Evolutionary conservation across 2,329 filamentous ascomycete species (phyloP).

Genomic region (Colletotrichum musicola): DNA sequence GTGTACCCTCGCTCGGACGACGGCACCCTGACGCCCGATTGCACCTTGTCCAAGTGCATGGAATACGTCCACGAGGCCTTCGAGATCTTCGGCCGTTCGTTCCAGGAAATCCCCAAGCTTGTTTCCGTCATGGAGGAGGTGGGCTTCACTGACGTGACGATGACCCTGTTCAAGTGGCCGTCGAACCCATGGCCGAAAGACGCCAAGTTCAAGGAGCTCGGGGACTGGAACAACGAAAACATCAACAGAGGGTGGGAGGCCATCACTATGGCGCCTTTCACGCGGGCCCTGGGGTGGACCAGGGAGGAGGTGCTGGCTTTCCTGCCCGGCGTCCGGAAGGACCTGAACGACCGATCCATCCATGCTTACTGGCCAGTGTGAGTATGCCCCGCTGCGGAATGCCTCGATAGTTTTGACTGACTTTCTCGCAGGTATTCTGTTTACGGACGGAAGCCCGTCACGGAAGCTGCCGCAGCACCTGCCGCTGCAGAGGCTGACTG

Average conservation of each 20-base stretch:
- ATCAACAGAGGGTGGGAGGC: slow-evolving; percentile 48
- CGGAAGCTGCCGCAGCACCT: too few relatives aligned
- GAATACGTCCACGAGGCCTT: slow-evolving; percentile 23
- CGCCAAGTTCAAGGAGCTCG: slow-evolving; percentile 46
- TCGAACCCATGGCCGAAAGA: slow-evolving; percentile 49
- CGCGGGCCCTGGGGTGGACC: slow-evolving; percentile 47
- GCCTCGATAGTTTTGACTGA: neutral
- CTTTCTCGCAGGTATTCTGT: neutral
- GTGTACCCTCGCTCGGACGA: slow-evolving; percentile 56
- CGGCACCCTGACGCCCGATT: slow-evolving; percentile 46
- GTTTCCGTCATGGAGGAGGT: slow-evolving; percentile 43
- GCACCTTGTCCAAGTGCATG: slow-evolving; percentile 42
- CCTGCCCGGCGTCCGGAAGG: slow-evolving; percentile 46
- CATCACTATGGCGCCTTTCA: slow-evolving; percentile 50
- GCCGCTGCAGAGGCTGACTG: too few relatives aligned
- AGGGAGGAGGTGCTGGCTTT: slow-evolving; percentile 47
- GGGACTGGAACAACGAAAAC: slow-evolving; percentile 42
- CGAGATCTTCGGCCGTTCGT: slow-evolving; percentile 44
- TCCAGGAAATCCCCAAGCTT: slow-evolving; percentile 41
- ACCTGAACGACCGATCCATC: slow-evolving; percentile 46
- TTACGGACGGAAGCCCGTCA: neutral
- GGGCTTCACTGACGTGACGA: slow-evolving; percentile 48
- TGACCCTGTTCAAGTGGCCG: slow-evolving; percentile 47
- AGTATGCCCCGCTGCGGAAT: slow-evolving; percentile 16
- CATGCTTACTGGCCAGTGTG: slow-evolving; percentile 49